Conservation (phyloP, 352 stramenopile genomes). For the Phytophthora cajani region DNA sequence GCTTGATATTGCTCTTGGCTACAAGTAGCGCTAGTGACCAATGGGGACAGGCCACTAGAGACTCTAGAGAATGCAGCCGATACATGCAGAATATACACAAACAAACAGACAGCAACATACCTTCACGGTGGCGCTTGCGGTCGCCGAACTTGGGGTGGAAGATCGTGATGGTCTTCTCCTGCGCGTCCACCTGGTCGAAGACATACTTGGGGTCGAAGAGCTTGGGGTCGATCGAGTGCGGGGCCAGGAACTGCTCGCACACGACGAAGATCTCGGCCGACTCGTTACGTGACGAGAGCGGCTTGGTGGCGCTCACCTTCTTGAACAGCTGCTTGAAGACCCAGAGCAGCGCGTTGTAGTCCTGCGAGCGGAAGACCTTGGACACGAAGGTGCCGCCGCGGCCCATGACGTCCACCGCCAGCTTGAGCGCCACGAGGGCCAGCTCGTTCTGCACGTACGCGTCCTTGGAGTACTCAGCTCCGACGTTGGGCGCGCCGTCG, state of each 20-base stretch:
- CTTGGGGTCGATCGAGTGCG: conserved; percentile 97
- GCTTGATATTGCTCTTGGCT: conserved; percentile 92
- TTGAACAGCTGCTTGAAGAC: conserved; percentile 99
- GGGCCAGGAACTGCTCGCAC: conserved; percentile 95
- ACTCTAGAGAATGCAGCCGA: conserved; percentile 92
- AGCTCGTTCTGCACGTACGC: conserved; percentile 99
- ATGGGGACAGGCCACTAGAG: conserved; percentile 82
- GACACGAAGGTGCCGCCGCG: conserved; percentile 93
- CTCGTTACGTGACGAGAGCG: conserved; percentile 96
- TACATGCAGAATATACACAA: conserved; percentile 26
- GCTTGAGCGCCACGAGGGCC: conserved; percentile 96
- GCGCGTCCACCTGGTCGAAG: conserved; percentile 94
- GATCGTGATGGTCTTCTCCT: conserved; percentile 93
- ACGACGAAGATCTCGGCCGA: conserved; percentile 99
- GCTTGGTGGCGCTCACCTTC: conserved; percentile 98
- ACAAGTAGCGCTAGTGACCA: conserved; percentile 89
- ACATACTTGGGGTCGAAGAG: conserved; percentile 98
- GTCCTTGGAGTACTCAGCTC: conserved; percentile 98
- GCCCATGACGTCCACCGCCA: conserved; percentile 97
- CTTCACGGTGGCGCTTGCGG: conserved; percentile 94
- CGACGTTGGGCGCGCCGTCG: conserved; percentile 99
- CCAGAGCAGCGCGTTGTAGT: conserved; percentile 99
- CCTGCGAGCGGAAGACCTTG: conserved; percentile 98
- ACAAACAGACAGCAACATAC: conserved; percentile 55
- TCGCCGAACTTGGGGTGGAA: conserved; percentile 98